Evolutionary conservation across 176 grass and related monocot species (phyloP), one percentile per base, ranked within the genome.

Genomic region (Pontederia crassipes): DNA sequence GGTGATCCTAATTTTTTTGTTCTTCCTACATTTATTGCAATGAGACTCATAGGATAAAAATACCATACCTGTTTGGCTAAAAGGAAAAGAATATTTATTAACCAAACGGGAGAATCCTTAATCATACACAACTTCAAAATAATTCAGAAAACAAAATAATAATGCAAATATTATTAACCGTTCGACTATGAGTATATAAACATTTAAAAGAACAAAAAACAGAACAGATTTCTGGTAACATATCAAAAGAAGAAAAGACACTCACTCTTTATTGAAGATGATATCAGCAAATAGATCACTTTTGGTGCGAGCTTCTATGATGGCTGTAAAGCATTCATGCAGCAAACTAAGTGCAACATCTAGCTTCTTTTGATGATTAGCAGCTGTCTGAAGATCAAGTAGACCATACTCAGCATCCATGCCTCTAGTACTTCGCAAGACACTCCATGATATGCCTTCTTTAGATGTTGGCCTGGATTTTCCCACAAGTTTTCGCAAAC

Each of bases 221-320:
- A 40, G 6, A 40, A 40, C 32, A 40, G 32, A 4, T 40, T 40
- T 3, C 6, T 40, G 32, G 32, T 40, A 40, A 40, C 32, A 40
- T 40, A 40, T 40, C 32, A 27, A 65, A 20, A n/a, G 27, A 27
- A 65, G 28, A 7, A 11, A 49, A 29, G 49, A 17, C 53, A 16
- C 65, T 67, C 50, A 67, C 65, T 67, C 49, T 67, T 67, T 67
- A 54, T 67, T 67, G 48, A 67, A 29, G n/a, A 67, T 10, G 29
- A 67, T 1, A 67, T 67, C 65, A 12, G 27, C 49, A 32, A 67
- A 9, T 53, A 67, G 24, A 67, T 67, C 65, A 12, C 65, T 67
- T 24, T 54, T 24, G 49, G 65, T 67, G 35, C 49, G 49, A 53
- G 65, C 49, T 67, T 67, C 65, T 2, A 40, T 67, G 3, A 67